Evolutionary conservation across 129 eudicot genomes (phyloP).

Genomic region (Arctium minus): DNA sequence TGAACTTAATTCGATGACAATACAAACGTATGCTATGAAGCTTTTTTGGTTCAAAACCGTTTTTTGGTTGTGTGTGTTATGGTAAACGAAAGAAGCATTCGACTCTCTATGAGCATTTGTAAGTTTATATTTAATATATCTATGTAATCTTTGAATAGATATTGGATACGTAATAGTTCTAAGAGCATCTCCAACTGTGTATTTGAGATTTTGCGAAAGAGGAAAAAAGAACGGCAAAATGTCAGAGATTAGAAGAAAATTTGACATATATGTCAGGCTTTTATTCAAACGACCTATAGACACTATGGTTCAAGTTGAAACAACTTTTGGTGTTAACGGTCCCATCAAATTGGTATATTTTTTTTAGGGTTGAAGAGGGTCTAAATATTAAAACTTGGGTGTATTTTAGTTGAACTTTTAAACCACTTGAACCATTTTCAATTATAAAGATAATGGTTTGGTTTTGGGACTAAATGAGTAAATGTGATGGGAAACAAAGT

Average conservation of each 20-base stretch:
- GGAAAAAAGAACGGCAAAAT: background rate
- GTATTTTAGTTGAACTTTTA: background rate
- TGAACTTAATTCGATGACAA: background rate
- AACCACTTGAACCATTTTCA: background rate
- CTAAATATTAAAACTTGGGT: background rate
- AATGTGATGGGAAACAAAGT: slow-evolving; percentile 24
- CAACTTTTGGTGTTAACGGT: background rate
- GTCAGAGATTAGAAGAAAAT: background rate
- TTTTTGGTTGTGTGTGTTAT: background rate
- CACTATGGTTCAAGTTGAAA: background rate
- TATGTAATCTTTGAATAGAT: background rate
- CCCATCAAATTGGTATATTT: background rate
- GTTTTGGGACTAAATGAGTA: slow-evolving; percentile 24
- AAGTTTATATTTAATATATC: background rate
- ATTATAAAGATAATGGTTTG: background rate
- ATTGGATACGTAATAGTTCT: background rate
- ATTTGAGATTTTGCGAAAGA: background rate
- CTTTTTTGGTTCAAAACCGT: background rate
- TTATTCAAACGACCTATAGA: background rate
- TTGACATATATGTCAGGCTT: background rate
- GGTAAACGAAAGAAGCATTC: background rate
- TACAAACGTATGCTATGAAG: background rate
- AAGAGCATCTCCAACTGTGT: background rate
- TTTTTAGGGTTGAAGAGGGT: background rate
- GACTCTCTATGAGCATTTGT: background rate